These are phyloP conservation scores for thale cress (Arabidopsis thaliana) DNA, from an alignment of 345 rosid genomes.

Conservation along the genomic window TAIR10.1 NC_003074.8:7090001-7090500, in stretches of 20 bases:
- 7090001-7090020: background rate
- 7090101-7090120: constrained; percentile 14
- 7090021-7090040: constrained; percentile 24
- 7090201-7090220: constrained; percentile 11
- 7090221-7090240: background rate
- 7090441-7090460: constrained; percentile 73
- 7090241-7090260: background rate
- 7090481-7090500: background rate
- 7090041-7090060: constrained; percentile 14
- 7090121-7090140: constrained; percentile 9
- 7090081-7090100: constrained; percentile 4
- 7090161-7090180: constrained; percentile 13
- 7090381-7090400: constrained; percentile 94
- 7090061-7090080: background rate
- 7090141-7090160: constrained; percentile 27
- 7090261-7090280: constrained; percentile 22
- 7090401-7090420: constrained; percentile 98
- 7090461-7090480: constrained; percentile 45
- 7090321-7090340: constrained; percentile 6
- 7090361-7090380: constrained; percentile 51
- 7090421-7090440: constrained; percentile 98
- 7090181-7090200: constrained; percentile 35
- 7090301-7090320: constrained; percentile 21
- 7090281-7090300: constrained; percentile 21
- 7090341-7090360: constrained; percentile 37